Evolutionary conservation across 2,329 filamentous ascomycete genomes (phyloP).

Genomic region (Colletotrichum noveboracense): DNA sequence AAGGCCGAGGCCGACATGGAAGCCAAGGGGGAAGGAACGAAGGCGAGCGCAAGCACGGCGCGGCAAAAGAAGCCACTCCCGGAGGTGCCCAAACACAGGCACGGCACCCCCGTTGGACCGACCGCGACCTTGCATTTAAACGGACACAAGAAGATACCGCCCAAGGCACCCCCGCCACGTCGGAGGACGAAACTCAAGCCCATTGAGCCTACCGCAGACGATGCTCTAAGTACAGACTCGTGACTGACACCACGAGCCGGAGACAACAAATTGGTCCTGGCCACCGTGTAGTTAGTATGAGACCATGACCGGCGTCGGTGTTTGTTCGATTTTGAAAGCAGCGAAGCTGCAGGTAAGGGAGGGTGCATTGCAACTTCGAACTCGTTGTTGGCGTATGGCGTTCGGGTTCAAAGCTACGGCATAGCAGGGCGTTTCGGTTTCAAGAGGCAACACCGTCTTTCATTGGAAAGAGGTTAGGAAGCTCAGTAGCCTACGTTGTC

Average conservation of each 20-base stretch:
- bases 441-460: background rate
- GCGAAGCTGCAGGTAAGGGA: background rate
- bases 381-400: background rate
- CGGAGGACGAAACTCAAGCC: conserved; percentile 46
- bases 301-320: background rate
- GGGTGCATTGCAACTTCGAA: background rate
- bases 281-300: background rate
- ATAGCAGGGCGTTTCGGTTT: conserved; percentile 20
- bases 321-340: background rate
- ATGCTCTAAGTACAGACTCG: background rate
- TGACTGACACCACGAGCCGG: background rate
- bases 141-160: conserved; percentile 46
- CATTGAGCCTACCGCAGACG: background rate
- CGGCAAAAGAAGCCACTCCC: conserved; percentile 55
- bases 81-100: conserved; percentile 60
- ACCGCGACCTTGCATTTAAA: conserved; percentile 33
- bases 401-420: background rate
- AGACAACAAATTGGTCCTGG: background rate
- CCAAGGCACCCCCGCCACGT: conserved; percentile 52
- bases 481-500: background rate
- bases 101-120: conserved; percentile 52
- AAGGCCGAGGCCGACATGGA: conserved; percentile 39
- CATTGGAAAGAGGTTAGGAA: background rate
- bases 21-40: conserved; percentile 29
- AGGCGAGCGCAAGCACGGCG: conserved; percentile 17